Evolutionary conservation across 1,284 basidiomycete species (phyloP).

Genomic region (Apiotrichum laibachii): DNA sequence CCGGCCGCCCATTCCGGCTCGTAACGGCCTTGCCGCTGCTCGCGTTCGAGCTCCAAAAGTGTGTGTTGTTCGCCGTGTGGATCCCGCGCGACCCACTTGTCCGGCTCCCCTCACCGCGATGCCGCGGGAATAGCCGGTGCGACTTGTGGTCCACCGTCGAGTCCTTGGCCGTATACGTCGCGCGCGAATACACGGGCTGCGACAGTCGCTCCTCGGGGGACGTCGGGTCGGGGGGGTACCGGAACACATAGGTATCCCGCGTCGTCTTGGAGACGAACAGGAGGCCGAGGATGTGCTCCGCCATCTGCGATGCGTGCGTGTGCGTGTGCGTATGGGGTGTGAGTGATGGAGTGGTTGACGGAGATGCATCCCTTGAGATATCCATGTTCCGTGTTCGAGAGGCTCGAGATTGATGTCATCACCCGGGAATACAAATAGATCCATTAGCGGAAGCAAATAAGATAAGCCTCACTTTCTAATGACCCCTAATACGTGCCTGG

Average conservation of each 20-base stretch:
- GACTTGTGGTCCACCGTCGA: conserved; percentile 15
- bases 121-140: conserved; percentile 12
- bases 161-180: conserved; percentile 45
- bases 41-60: conserved; percentile 11
- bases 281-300: conserved; percentile 48
- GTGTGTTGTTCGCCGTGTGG: neutral
- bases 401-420: neutral
- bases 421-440: neutral
- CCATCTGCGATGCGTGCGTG: conserved; percentile 25
- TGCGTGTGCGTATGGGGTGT: neutral
- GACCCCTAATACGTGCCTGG: too few species aligned
- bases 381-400: neutral
- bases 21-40: neutral
- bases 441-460: too few species aligned
- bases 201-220: conserved; percentile 42
- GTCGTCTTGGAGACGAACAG: conserved; percentile 44
- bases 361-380: neutral
- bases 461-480: too few species aligned
- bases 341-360: neutral
- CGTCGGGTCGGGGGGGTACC: conserved; percentile 46
- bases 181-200: conserved; percentile 42
- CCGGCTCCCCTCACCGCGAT: conserved; percentile 1
- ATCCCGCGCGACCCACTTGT: conserved; percentile 1
- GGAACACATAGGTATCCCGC: conserved; percentile 42
- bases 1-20: neutral